phyloP scores from a whole-genome alignment of 352 stramenopile species.

The Phytophthora litchii region DNA sequence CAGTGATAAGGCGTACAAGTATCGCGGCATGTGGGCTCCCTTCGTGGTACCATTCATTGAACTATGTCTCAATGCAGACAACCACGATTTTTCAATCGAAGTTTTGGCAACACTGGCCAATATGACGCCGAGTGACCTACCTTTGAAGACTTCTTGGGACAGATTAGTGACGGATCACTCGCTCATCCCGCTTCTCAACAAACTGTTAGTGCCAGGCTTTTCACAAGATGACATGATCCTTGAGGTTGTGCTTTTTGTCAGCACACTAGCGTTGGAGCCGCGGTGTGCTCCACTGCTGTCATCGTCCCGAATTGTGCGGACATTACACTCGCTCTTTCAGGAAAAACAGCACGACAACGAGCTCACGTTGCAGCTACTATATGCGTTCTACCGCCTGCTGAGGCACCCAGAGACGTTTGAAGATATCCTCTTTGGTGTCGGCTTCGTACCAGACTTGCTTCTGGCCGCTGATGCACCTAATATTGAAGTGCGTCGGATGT shows the following conservation, averaged over 20 bases:
- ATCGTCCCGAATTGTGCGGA: conserved; percentile 72
- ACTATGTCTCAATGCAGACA: conserved; percentile 85
- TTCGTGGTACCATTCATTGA: conserved; percentile 91
- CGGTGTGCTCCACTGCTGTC: conserved; percentile 83
- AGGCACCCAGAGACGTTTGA: conserved; percentile 80
- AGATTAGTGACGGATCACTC: conserved; percentile 88
- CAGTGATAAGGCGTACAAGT: conserved; percentile 90
- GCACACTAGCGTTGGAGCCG: conserved; percentile 80
- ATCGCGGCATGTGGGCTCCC: conserved; percentile 92
- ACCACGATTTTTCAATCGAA: conserved; percentile 94
- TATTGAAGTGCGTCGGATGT: conserved; percentile 87
- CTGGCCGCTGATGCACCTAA: conserved; percentile 77
- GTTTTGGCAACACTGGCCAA: conserved; percentile 93
- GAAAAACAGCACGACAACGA: conserved; percentile 90
- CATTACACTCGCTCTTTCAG: conserved; percentile 82
- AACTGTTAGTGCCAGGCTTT: conserved; percentile 93
- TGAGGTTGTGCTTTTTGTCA: conserved; percentile 90
- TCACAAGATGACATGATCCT: conserved; percentile 93
- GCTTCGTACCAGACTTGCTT: conserved; percentile 80
- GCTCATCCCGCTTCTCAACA: conserved; percentile 89
- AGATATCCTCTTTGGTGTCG: conserved; percentile 74
- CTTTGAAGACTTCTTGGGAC: conserved; percentile 88
- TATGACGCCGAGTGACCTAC: conserved; percentile 91
- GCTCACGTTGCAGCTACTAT: conserved; percentile 82
- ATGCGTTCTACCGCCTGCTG: conserved; percentile 81